A percentile compares a stretch with the other conserved stretches of the same genome.
phyloP scores from a whole-genome alignment of 208 protist genomes.

The Tritrichomonas musculus region DNA sequence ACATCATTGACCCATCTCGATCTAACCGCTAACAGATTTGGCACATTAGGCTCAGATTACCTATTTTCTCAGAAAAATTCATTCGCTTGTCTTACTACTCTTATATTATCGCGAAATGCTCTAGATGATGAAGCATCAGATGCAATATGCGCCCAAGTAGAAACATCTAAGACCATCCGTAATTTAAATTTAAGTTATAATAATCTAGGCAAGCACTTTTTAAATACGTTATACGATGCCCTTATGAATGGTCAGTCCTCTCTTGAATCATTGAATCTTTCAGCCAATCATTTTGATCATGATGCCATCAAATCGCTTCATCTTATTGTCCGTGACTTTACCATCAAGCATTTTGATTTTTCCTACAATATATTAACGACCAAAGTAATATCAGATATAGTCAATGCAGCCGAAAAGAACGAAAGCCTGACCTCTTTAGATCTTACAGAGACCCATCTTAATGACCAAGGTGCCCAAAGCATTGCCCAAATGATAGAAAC shows the following conservation, averaged over 20 bases:
- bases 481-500: background rate
- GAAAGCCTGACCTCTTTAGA: background rate
- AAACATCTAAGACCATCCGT: background rate
- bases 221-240: background rate
- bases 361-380: background rate
- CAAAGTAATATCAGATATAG: background rate
- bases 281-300: background rate
- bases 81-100: background rate
- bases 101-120: background rate
- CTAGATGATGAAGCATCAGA: background rate
- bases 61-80: background rate
- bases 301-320: background rate
- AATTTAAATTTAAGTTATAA: background rate
- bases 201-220: background rate
- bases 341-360: background rate
- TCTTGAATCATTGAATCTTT: background rate
- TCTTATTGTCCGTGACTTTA: background rate
- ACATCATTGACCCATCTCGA: background rate
- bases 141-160: background rate
- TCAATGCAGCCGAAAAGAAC: background rate
- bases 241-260: background rate
- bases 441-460: background rate
- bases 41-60: background rate
- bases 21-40: conserved; percentile 9
- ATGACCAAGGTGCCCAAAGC: background rate